Evolutionary conservation across 371 early-diverging fungal genomes (phyloP).

Genomic region (Nematocida homosporus): DNA sequence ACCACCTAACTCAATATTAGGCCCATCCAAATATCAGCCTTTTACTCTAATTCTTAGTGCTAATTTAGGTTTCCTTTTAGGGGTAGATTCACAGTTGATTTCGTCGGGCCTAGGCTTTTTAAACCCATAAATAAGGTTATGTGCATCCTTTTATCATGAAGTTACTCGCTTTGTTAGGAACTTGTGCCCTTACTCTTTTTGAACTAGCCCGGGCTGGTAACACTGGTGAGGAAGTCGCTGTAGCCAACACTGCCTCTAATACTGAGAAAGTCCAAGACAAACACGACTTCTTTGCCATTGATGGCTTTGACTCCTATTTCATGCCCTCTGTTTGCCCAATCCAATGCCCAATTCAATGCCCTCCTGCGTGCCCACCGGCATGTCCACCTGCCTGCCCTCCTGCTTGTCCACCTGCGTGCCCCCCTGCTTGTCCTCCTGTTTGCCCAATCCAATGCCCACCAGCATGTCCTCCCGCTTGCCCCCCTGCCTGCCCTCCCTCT

Average conservation of each 20-base stretch:
- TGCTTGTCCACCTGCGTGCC: slow-evolving; percentile 41
- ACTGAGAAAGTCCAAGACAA: neutral
- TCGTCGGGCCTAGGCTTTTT: neutral
- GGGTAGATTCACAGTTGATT: no score
- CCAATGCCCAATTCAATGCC: slow-evolving; percentile 12
- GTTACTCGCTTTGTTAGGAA: neutral
- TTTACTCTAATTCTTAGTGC: no score
- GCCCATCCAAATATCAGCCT: no score
- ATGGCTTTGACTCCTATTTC: neutral
- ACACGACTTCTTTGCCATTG: neutral
- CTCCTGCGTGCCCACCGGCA: slow-evolving; percentile 27
- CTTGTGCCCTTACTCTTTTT: neutral
- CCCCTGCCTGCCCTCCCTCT: neutral
- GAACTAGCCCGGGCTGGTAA: neutral
- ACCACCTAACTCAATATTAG: no score
- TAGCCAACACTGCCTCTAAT: neutral
- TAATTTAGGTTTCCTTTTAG: no score
- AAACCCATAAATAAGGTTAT: neutral
- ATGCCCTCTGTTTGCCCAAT: neutral
- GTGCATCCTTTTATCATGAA: neutral
- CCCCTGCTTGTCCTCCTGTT: slow-evolving; percentile 43
- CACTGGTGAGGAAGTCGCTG: neutral
- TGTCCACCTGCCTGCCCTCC: slow-evolving; percentile 42
- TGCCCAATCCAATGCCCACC: slow-evolving; percentile 11
- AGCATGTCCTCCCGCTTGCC: slow-evolving; percentile 3